Evolutionary conservation across 768 basidiomycete genomes (phyloP).

Genomic region (Lepiota venenata): DNA sequence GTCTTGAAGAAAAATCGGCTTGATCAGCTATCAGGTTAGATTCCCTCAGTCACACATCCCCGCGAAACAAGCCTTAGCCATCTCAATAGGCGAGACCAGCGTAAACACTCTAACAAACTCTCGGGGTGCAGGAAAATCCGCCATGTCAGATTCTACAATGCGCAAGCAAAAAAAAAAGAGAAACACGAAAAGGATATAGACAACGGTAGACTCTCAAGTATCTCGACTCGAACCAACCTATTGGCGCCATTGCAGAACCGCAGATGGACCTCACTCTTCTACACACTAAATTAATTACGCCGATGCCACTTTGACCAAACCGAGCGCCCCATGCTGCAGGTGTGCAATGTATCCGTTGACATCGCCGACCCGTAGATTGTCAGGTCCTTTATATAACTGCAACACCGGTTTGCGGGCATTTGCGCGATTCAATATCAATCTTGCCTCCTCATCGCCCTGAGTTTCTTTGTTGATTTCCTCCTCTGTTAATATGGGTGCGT

Average conservation of each 20-base stretch:
- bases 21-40: background rate
- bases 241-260: background rate
- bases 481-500: constrained; percentile 20
- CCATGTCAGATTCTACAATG: background rate
- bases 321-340: constrained; percentile 14
- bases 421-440: constrained; percentile 13
- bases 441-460: constrained; percentile 16
- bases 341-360: constrained; percentile 15
- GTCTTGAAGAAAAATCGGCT: constrained; percentile 10
- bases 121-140: constrained; percentile 3
- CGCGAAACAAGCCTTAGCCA: no score
- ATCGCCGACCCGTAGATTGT: constrained; percentile 13
- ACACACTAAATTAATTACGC: background rate
- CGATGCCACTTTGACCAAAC: constrained; percentile 11
- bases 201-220: background rate
- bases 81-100: no score
- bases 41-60: background rate
- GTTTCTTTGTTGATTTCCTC: constrained; percentile 18
- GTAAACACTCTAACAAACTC: background rate
- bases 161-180: constrained; percentile 30
- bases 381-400: constrained; percentile 15
- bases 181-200: constrained; percentile 25
- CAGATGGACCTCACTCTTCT: background rate
- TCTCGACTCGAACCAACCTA: no score
- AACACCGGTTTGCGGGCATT: constrained; percentile 19